Base-by-base conservation (phyloP, 2,329 filamentous ascomycete species). In the Aspergillus japonicus region DNA sequence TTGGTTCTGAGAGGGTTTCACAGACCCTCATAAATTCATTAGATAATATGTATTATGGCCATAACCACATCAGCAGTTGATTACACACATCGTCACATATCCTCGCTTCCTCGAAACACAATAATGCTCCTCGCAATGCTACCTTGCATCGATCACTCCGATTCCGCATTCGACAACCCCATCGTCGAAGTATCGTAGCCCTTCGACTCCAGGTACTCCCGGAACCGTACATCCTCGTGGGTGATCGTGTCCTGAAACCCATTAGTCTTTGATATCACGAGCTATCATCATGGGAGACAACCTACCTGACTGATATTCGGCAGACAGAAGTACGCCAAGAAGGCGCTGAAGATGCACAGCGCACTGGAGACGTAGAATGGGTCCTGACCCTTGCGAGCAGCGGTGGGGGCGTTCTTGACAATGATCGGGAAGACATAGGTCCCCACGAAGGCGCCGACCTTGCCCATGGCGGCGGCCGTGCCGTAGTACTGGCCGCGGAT, bases 281-380 rank as follows among this genome's bases (percentile, higher is more conserved):
- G 33, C 33, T 35, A 35, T 5, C 1, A 12, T 16, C 12, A 6
- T 35, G 14, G 14, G 12, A 16, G 21, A 21, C 2, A 48, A 62
- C 67, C 12, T 65, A 77, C 79, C 72, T 81, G 86, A 11, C 87
- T 87, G 62, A 97, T 89, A 51, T 90, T 78, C 0, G 93, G 93
- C 53, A 96, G 75, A 59, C 84, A 83, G 67, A 92, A 85, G 8
- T 89, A 78, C 1, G 86, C 85, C 29, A 93, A 73, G 10, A 78
- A 75, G 0, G 90, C 91, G 2, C 87, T 88, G 52, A 96, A 80
- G n/a, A 96, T 75, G 66, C 91, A 95, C 57, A 96, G 75, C 24
- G 85, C 81, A 44, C 88, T 89, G 2, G 88, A 88, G n/a, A 97
- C 91, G 75, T 87, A 96, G 78, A 96, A 97, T 0, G 92, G 92